Evolutionary conservation across 768 basidiomycete genomes (phyloP).

Genomic region (Rhodosporidiobolus sp.): DNA sequence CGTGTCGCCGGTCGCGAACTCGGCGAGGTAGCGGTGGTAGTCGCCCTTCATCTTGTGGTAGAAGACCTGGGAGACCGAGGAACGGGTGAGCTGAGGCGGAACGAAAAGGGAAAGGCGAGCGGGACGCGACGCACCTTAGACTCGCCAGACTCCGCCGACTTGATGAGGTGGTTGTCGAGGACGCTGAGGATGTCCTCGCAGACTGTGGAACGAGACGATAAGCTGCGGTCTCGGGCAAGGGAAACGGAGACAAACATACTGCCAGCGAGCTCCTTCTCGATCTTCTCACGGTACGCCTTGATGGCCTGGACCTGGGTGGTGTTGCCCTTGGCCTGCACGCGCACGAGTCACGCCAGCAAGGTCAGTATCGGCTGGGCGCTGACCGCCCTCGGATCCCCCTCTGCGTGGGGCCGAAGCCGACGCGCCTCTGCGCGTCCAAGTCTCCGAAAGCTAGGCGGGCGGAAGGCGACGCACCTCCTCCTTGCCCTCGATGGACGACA

Average conservation of each 20-base stretch:
- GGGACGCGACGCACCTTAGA: slow-evolving; percentile 88
- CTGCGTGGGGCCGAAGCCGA: neutral
- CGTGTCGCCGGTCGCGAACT: slow-evolving; percentile 97
- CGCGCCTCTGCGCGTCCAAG: no score
- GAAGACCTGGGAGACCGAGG: slow-evolving; percentile 22
- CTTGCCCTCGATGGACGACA: slow-evolving; percentile 98
- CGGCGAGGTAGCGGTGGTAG: slow-evolving; percentile 97
- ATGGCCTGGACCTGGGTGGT: slow-evolving; percentile 93
- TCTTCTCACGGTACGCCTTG: slow-evolving; percentile 96
- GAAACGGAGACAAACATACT: slow-evolving; percentile 46
- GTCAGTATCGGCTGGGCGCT: neutral
- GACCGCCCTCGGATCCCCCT: neutral
- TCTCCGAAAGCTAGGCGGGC: neutral
- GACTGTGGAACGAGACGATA: slow-evolving; percentile 48
- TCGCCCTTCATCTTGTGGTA: slow-evolving; percentile 80
- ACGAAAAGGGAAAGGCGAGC: slow-evolving; percentile 7
- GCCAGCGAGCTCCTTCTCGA: slow-evolving; percentile 91
- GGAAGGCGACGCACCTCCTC: slow-evolving; percentile 60
- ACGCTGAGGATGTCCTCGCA: slow-evolving; percentile 98
- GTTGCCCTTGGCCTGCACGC: slow-evolving; percentile 72
- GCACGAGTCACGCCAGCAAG: no score
- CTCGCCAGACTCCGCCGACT: slow-evolving; percentile 92
- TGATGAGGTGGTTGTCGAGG: slow-evolving; percentile 95
- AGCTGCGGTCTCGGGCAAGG: neutral
- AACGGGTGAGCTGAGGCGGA: slow-evolving; percentile 2